phyloP scores from a whole-genome alignment of 164 flowering plant genomes.

The Stephania yunnanensis region DNA sequence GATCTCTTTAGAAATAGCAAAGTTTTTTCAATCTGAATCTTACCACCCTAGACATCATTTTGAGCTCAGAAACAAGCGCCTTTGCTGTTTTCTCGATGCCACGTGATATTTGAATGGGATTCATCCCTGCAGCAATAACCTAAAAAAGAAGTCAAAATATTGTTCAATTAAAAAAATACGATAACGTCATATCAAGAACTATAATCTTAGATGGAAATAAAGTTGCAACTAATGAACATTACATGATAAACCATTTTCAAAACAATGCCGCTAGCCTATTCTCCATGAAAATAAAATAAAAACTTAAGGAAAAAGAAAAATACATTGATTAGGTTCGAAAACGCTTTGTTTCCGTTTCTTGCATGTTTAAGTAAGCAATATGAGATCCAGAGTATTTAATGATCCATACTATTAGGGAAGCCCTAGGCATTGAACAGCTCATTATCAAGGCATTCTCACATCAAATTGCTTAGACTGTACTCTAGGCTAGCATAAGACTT shows the following conservation, averaged over 20 bases:
- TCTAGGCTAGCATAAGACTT: too few relatives aligned
- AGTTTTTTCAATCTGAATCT: not conserved
- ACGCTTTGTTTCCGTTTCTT: not conserved
- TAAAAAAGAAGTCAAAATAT: slow-evolving; percentile 13
- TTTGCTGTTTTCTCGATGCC: slow-evolving; percentile 81
- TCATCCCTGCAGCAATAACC: slow-evolving; percentile 78
- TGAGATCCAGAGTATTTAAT: not conserved
- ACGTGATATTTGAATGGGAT: slow-evolving; percentile 71
- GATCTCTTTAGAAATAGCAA: slow-evolving; percentile 5
- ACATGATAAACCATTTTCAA: not conserved
- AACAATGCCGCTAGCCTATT: not conserved
- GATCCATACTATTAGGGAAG: not conserved
- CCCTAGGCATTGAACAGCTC: too few relatives aligned
- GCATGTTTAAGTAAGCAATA: not conserved
- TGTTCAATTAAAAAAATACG: not conserved
- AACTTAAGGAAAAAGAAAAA: too few relatives aligned
- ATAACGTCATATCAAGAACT: not conserved
- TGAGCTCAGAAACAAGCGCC: slow-evolving; percentile 75
- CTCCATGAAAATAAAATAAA: not conserved
- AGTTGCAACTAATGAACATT: not conserved
- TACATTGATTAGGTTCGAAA: not conserved
- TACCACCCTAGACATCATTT: slow-evolving; percentile 80
- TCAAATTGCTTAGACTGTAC: too few relatives aligned
- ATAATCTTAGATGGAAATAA: not conserved
- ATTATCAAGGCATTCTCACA: too few relatives aligned